Conservation (phyloP, 2,329 filamentous ascomycete genomes). For the Aureobasidium sp. region DNA sequence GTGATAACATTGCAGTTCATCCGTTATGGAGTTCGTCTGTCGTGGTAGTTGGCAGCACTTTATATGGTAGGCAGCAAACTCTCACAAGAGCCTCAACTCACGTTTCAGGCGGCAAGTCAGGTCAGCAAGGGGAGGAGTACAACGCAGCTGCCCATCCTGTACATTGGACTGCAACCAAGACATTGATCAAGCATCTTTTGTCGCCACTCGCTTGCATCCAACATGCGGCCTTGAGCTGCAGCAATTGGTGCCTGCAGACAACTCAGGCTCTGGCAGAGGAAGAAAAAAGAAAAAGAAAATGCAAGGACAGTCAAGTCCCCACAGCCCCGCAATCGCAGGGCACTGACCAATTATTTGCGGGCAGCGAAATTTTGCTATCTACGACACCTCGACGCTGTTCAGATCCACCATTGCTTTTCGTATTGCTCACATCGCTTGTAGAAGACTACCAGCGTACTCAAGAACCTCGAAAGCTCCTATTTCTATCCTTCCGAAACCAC, state of each 20-base stretch:
- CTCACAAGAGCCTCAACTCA: not conserved
- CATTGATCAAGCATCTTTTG: not conserved
- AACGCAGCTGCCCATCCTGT: not conserved
- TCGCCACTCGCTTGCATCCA: not conserved
- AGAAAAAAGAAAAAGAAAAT: not conserved
- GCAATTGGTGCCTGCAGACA: not conserved
- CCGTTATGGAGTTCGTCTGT: not conserved
- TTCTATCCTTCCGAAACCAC: not conserved
- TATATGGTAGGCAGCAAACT: too few species aligned
- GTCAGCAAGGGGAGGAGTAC: too few species aligned
- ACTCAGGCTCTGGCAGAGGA: not conserved
- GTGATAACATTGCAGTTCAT: not conserved
- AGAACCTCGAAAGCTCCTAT: not conserved
- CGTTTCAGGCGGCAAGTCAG: not conserved
- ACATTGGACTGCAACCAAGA: not conserved
- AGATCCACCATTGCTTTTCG: slow-evolving; percentile 9
- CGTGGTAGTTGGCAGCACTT: not conserved
- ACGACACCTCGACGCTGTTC: not conserved
- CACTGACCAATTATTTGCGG: not conserved
- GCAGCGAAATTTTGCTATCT: not conserved
- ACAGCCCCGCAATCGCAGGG: slow-evolving; percentile 3
- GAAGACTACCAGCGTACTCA: not conserved
- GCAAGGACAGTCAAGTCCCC: not conserved
- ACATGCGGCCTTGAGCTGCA: not conserved
- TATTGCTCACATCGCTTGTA: slow-evolving; percentile 2